These are phyloP conservation scores for Tephrocybe sp. DNA, from an alignment of 768 basidiomycete species.

Conservation along the genomic window DNA sequence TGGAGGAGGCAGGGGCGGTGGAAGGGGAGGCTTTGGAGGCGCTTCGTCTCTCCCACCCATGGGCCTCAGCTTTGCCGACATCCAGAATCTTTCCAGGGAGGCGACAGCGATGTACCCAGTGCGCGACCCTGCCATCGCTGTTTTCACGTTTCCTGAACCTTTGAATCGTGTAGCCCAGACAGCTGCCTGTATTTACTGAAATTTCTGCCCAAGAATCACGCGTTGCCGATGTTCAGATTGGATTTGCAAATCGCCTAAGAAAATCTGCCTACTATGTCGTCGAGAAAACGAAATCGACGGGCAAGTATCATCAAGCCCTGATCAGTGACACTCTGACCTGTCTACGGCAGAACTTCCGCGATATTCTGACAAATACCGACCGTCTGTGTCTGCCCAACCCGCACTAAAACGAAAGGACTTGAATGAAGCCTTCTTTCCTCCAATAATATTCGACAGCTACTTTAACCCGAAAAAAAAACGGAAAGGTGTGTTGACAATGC, in stretches of 20 bases:
- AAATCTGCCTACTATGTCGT: slow-evolving; percentile 75
- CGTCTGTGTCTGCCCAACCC: slow-evolving; percentile 58
- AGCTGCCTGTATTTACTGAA: slow-evolving; percentile 69
- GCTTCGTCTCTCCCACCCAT: slow-evolving; percentile 59
- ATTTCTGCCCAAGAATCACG: slow-evolving; percentile 63
- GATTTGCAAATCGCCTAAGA: slow-evolving; percentile 62
- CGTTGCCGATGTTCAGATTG: slow-evolving; percentile 66
- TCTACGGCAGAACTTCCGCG: slow-evolving; percentile 61
- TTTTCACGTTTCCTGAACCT: slow-evolving; percentile 21
- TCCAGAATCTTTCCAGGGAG: slow-evolving; percentile 76
- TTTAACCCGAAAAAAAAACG: slow-evolving; percentile 75
- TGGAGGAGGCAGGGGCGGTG: slow-evolving; percentile 48
- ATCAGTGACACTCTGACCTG: slow-evolving; percentile 18
- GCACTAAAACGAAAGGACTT: slow-evolving; percentile 69
- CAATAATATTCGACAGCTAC: slow-evolving; percentile 72
- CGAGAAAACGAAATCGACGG: slow-evolving; percentile 67
- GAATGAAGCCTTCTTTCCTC: slow-evolving; percentile 76
- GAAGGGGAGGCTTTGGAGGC: slow-evolving; percentile 63
- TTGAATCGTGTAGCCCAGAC: slow-evolving; percentile 50
- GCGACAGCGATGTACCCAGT: slow-evolving; percentile 81
- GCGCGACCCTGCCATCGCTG: slow-evolving; percentile 34
- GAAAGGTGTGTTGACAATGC: slow-evolving; percentile 36
- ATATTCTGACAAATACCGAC: slow-evolving; percentile 84
- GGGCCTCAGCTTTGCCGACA: slow-evolving; percentile 79
- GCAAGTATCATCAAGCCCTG: slow-evolving; percentile 19